Conservation (phyloP, 257 asterid species). For the Solanum chilense region DNA sequence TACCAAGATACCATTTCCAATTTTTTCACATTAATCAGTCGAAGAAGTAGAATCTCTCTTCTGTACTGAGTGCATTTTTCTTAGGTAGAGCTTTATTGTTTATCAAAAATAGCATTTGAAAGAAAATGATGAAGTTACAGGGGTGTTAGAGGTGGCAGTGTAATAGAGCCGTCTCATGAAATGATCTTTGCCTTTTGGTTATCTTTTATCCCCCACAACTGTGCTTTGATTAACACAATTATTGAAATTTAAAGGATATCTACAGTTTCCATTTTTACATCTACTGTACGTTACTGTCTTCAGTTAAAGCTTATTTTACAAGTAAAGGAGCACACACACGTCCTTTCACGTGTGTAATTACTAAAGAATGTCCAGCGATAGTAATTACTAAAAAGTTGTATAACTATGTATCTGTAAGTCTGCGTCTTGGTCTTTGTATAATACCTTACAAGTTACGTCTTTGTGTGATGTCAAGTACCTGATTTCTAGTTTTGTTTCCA, state of each 20-base stretch:
- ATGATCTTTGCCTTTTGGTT: not conserved
- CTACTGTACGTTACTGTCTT: not conserved
- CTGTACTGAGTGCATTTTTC: not conserved
- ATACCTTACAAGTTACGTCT: not conserved
- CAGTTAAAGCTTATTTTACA: not conserved
- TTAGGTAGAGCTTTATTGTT: not conserved
- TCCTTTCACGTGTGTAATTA: not conserved
- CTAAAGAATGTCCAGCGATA: not conserved
- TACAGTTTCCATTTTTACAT: not conserved
- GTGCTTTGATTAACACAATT: not conserved
- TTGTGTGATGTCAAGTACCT: not conserved
- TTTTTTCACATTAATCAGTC: not conserved
- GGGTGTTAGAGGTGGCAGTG: not conserved
- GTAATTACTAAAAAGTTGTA: not conserved
- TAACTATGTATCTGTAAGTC: not conserved
- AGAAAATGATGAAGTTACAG: not conserved
- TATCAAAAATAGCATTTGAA: not conserved
- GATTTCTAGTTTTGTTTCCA: not conserved
- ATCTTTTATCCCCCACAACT: not conserved
- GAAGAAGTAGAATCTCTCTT: not conserved
- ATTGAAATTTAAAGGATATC: not conserved
- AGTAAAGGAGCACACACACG: not conserved
- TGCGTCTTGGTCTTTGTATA: not conserved
- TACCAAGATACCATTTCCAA: not conserved
- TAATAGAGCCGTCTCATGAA: not conserved